A percentile compares a stretch with the other conserved stretches of the same genome.
These are phyloP conservation scores for Hymenoscyphus occultus DNA, from an alignment of 2,329 filamentous ascomycete genomes.

Conservation along the genomic window DNA sequence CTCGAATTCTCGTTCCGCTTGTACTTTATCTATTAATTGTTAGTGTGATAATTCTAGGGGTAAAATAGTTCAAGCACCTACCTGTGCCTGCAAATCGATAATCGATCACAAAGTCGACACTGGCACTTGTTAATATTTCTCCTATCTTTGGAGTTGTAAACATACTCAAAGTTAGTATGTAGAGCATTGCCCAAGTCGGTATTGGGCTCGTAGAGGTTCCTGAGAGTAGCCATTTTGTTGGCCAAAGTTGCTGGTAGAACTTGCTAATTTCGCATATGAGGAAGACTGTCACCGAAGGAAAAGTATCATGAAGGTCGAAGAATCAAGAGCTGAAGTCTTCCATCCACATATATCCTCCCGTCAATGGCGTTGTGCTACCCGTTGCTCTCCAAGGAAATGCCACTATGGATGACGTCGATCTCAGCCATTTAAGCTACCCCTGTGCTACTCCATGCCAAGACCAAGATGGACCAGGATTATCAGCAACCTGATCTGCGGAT, in stretches of 20 bases:
- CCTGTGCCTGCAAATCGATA: slow-evolving; percentile 70
- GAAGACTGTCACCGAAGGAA: slow-evolving; percentile 8
- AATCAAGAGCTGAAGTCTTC: slow-evolving; percentile 7
- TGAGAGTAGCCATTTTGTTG: slow-evolving; percentile 30
- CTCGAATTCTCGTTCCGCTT: slow-evolving; percentile 73
- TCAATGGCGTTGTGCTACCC: not conserved
- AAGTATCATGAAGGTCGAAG: slow-evolving; percentile 12
- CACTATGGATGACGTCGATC: not conserved
- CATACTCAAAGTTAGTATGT: slow-evolving; percentile 44
- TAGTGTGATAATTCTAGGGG: slow-evolving; percentile 22
- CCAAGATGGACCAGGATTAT: not conserved
- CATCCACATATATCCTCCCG: not conserved
- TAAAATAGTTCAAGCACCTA: slow-evolving; percentile 37
- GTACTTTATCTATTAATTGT: slow-evolving; percentile 53
- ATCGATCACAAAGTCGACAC: slow-evolving; percentile 85
- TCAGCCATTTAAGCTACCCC: not conserved
- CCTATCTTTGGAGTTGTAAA: not conserved
- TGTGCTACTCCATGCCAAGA: not conserved
- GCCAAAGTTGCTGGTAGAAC: slow-evolving; percentile 12
- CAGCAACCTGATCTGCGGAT: not conserved
- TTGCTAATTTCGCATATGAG: not conserved
- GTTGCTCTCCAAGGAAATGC: not conserved
- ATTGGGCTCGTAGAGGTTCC: slow-evolving; percentile 28
- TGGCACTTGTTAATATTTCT: slow-evolving; percentile 31
- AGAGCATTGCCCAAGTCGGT: slow-evolving; percentile 24